These are phyloP conservation scores for Microascus cirrosus DNA, from an alignment of 2,329 filamentous ascomycete genomes.

Conservation along the genomic window DNA sequence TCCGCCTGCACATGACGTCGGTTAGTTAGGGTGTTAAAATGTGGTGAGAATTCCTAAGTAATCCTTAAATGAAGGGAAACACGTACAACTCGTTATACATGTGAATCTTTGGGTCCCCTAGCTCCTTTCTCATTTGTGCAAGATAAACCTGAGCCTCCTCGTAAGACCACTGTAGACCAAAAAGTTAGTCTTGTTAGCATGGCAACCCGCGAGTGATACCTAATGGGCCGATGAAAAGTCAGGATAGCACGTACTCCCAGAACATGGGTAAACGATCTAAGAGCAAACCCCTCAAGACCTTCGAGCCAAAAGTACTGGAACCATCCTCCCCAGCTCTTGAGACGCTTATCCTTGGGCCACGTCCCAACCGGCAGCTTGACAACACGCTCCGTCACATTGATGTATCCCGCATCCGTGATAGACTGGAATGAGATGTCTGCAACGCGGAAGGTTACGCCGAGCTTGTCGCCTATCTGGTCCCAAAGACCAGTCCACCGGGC, in stretches of 20 bases:
- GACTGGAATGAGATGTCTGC: slow-evolving; percentile 19
- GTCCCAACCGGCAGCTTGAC: slow-evolving; percentile 33
- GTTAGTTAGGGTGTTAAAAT: too few relatives aligned
- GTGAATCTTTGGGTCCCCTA: slow-evolving; percentile 19
- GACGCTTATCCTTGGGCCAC: slow-evolving; percentile 33
- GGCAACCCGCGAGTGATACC: neutral
- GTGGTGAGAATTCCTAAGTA: too few relatives aligned
- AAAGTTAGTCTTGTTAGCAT: neutral
- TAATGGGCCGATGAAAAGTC: neutral
- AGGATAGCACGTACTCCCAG: neutral
- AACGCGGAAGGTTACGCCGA: slow-evolving; percentile 7
- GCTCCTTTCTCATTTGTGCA: slow-evolving; percentile 15
- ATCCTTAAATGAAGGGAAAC: too few relatives aligned
- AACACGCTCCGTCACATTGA: slow-evolving; percentile 23
- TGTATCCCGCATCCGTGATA: slow-evolving; percentile 25
- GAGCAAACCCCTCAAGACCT: neutral
- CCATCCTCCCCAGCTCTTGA: slow-evolving; percentile 21
- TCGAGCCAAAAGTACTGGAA: neutral
- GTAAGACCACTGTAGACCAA: slow-evolving; percentile 5
- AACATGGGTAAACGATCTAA: neutral
- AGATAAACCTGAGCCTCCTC: slow-evolving; percentile 20
- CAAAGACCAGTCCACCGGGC: slow-evolving; percentile 12
- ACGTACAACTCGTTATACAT: slow-evolving; percentile 12
- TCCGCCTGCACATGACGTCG: too few relatives aligned
- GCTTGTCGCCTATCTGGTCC: slow-evolving; percentile 14